Conservation (phyloP, 176 grass and related monocot species). For the Aegilops umbellulata region DNA sequence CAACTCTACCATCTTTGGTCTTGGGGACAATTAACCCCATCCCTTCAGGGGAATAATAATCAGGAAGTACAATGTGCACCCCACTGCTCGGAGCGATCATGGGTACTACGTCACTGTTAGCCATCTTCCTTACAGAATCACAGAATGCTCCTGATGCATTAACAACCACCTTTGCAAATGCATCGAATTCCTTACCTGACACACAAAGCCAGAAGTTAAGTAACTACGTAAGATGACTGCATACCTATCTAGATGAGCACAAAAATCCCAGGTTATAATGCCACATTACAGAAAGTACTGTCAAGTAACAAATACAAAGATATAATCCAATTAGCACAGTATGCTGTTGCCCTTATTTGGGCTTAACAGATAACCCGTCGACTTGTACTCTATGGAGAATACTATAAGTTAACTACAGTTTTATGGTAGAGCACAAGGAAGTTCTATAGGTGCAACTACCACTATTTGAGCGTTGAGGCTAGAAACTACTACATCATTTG, state of each 20-base stretch:
- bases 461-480: neutral
- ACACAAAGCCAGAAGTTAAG: slow-evolving; percentile 29
- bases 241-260: neutral
- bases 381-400: too few relatives aligned
- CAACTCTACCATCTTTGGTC: slow-evolving; percentile 97
- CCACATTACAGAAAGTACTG: neutral
- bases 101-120: slow-evolving; percentile 49
- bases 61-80: slow-evolving; percentile 93
- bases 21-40: slow-evolving; percentile 97
- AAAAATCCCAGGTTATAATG: neutral
- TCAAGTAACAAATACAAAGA: neutral
- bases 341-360: neutral
- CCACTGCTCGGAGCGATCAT: slow-evolving; percentile 91
- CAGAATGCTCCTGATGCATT: slow-evolving; percentile 92
- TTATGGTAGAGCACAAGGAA: neutral
- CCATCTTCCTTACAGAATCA: slow-evolving; percentile 89
- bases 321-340: neutral
- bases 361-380: neutral
- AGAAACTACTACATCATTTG: neutral
- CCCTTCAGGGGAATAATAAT: slow-evolving; percentile 92
- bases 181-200: slow-evolving; percentile 75
- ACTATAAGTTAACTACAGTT: neutral
- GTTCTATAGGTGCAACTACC: neutral
- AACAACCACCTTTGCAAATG: slow-evolving; percentile 81
- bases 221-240: neutral